These are phyloP conservation scores for Annona cherimola DNA, from an alignment of 164 flowering plant genomes.

Conservation along the genomic window DNA sequence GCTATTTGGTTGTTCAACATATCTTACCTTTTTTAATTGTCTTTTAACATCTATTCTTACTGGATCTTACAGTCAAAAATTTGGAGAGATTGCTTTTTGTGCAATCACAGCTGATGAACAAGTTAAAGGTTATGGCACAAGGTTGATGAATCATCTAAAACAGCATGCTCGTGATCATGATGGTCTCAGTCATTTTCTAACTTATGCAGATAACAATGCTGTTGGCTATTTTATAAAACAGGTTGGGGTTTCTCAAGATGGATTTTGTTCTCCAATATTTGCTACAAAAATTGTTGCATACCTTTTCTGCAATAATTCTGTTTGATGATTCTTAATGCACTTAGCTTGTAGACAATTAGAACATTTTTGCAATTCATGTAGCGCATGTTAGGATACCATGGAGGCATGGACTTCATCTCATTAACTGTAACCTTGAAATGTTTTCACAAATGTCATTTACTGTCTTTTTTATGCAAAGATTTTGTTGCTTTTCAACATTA, in stretches of 20 bases:
- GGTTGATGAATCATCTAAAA: conserved; percentile 95
- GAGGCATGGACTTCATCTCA: no score
- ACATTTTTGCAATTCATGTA: no score
- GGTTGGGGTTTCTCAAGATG: conserved; percentile 31
- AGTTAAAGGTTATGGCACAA: conserved; percentile 98
- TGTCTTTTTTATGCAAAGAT: no score
- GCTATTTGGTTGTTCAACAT: background rate
- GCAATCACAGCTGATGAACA: conserved; percentile 98
- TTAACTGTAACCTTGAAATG: no score
- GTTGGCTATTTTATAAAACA: conserved; percentile 95
- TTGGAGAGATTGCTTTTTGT: conserved; percentile 99
- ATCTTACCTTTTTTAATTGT: background rate
- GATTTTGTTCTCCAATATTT: background rate
- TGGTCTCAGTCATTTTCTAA: conserved; percentile 91
- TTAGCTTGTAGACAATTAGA: no score
- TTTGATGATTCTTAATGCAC: no score
- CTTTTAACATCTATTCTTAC: background rate
- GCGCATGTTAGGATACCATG: no score
- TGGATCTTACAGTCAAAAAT: conserved; percentile 58
- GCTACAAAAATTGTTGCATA: no score
- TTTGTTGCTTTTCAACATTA: no score
- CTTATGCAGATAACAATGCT: conserved; percentile 98
- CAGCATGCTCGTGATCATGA: conserved; percentile 98
- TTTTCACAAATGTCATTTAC: no score
- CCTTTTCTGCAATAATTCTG: no score